A percentile compares a stretch with the other conserved stretches of the same genome.
Evolutionary conservation across 1,284 basidiomycete genomes (phyloP).

Genomic region (Tilletia horrida): DNA sequence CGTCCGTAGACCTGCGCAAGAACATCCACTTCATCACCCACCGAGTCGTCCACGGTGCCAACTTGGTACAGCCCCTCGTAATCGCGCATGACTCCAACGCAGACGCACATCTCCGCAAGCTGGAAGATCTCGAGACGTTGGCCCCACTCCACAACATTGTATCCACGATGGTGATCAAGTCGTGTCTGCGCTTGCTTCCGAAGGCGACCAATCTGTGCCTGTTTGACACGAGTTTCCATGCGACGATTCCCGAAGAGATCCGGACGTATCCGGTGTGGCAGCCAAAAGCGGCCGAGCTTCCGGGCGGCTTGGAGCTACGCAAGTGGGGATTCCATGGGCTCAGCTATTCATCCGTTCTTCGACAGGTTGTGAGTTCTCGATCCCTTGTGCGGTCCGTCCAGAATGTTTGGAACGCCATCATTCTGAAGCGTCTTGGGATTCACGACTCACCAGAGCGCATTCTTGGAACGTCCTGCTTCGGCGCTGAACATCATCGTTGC

Average conservation of each 20-base stretch:
- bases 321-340: constrained; percentile 32
- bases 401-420: not conserved
- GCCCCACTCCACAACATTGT: constrained; percentile 31
- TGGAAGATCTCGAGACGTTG: constrained; percentile 24
- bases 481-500: constrained; percentile 27
- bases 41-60: constrained; percentile 30
- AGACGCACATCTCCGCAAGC: constrained; percentile 18
- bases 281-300: constrained; percentile 7
- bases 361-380: constrained; percentile 14
- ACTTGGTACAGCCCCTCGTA: constrained; percentile 19
- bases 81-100: not conserved
- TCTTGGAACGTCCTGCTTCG: constrained; percentile 11
- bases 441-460: not conserved
- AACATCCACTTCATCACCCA: constrained; percentile 21
- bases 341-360: constrained; percentile 23
- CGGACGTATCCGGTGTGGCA: constrained; percentile 20
- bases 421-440: no score
- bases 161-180: constrained; percentile 23
- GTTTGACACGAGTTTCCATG: constrained; percentile 30
- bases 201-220: constrained; percentile 21
- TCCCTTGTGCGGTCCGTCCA: not conserved
- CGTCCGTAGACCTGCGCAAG: not conserved
- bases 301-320: constrained; percentile 26
- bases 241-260: constrained; percentile 22
- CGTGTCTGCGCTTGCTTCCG: constrained; percentile 20